phyloP scores from a whole-genome alignment of 306 rosid genomes.

The Cajanus cajan region DNA sequence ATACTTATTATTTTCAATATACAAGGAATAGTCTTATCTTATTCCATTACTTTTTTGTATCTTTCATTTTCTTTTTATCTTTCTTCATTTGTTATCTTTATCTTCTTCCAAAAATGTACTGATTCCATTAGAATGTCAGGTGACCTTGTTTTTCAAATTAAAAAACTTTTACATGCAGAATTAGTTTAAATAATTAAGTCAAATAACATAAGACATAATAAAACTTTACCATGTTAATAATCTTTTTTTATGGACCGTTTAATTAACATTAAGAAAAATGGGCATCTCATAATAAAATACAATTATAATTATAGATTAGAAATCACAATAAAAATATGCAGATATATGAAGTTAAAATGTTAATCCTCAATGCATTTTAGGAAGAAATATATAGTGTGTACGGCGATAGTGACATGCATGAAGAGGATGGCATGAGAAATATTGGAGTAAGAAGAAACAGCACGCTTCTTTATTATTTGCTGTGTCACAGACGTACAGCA shows the following conservation, averaged over 20 bases:
- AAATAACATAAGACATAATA: background rate
- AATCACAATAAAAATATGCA: no score
- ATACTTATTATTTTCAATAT: background rate
- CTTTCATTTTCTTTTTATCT: no score
- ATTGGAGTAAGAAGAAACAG: background rate
- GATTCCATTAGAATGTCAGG: background rate
- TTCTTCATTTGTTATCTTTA: background rate
- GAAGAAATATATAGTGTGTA: background rate
- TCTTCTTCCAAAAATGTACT: no score
- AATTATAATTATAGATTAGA: no score
- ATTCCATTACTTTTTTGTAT: background rate
- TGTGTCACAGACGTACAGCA: background rate
- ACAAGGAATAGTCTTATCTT: background rate
- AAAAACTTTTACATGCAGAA: no score
- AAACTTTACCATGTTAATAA: background rate
- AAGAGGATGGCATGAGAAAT: background rate
- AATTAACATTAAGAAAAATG: background rate
- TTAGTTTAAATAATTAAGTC: no score
- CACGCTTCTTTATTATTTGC: background rate
- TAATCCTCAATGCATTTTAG: no score
- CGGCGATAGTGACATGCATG: background rate
- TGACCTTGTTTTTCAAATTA: no score
- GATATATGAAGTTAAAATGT: no score
- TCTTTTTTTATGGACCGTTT: background rate
- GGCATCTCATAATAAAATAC: no score